A percentile compares a stretch with the other conserved stretches of the same genome.
Conservation (phyloP, 495 filamentous ascomycete species). For the Lepidopterella palustris region DNA sequence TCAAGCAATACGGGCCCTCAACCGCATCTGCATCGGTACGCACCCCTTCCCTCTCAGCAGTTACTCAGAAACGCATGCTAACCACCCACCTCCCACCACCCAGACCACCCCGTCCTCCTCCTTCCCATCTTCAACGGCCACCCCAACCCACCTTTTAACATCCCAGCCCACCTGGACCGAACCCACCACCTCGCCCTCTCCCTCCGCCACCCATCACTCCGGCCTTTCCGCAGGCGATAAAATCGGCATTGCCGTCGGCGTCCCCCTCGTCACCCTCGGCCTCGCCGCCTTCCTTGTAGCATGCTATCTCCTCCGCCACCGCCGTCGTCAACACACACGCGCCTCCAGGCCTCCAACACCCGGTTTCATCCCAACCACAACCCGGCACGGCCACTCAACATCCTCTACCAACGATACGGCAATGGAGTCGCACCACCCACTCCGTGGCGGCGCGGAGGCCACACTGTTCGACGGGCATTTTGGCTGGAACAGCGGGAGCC, state of each 20-base stretch:
- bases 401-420: not conserved
- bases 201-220: not conserved
- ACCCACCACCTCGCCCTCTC: not conserved
- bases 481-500: not conserved
- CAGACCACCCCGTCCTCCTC: not conserved
- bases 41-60: not conserved
- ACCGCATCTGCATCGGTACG: slow-evolving; percentile 13
- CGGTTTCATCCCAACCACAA: slow-evolving; percentile 25
- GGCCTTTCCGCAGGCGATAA: slow-evolving; percentile 11
- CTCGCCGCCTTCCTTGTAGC: slow-evolving; percentile 30
- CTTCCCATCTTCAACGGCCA: not conserved
- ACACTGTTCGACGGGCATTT: not conserved
- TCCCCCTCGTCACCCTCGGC: slow-evolving; percentile 26
- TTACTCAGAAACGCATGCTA: not conserved
- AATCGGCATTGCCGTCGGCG: slow-evolving; percentile 19
- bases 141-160: not conserved
- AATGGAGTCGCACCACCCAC: not conserved
- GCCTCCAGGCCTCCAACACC: slow-evolving; percentile 20
- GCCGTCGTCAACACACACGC: slow-evolving; percentile 28
- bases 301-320: slow-evolving; percentile 29
- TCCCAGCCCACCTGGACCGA: not conserved
- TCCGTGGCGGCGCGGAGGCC: not conserved
- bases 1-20: slow-evolving; percentile 16
- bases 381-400: not conserved
- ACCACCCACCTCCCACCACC: not conserved